A percentile compares a stretch with the other conserved stretches of the same genome.
Evolutionary conservation across 495 filamentous ascomycete genomes (phyloP).

Genomic region (Thermothielavioides terrestris): DNA sequence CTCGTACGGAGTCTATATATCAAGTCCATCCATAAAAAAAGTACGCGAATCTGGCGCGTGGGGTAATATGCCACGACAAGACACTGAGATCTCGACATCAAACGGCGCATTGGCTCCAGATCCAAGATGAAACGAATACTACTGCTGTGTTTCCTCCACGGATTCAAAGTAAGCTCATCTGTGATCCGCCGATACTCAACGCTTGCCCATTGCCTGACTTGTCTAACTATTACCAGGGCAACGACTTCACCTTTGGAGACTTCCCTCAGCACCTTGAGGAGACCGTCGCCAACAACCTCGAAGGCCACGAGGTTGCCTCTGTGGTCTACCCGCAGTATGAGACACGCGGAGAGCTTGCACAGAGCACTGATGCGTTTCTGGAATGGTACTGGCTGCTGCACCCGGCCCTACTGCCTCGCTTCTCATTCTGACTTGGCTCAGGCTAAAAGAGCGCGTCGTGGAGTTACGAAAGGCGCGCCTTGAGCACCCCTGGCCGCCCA

Average conservation of each 20-base stretch:
- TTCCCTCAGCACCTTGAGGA: constrained; percentile 68
- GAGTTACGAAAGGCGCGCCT: constrained; percentile 69
- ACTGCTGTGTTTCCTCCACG: constrained; percentile 84
- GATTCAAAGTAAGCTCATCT: constrained; percentile 65
- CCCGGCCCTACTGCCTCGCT: neutral
- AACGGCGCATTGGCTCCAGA: no score
- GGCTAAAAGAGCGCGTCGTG: constrained; percentile 85
- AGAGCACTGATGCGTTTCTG: constrained; percentile 66
- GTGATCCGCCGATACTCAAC: neutral
- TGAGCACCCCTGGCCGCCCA: constrained; percentile 69
- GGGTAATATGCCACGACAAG: no score
- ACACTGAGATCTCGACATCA: no score
- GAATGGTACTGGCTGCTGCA: constrained; percentile 60
- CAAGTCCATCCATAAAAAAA: no score
- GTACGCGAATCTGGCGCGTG: no score
- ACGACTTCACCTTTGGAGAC: constrained; percentile 73
- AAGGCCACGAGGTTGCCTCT: constrained; percentile 57
- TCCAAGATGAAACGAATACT: constrained; percentile 58
- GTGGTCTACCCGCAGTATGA: constrained; percentile 86
- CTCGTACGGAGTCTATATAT: no score
- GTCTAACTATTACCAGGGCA: constrained; percentile 47
- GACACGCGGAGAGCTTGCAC: constrained; percentile 73
- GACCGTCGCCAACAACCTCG: constrained; percentile 59
- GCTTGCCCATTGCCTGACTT: neutral
- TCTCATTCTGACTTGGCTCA: constrained; percentile 22